A percentile compares a stretch with the other conserved stretches of the same genome.
These are phyloP conservation scores for Paxillus rubicundulus DNA, from an alignment of 768 basidiomycete genomes.

Conservation along the genomic window DNA sequence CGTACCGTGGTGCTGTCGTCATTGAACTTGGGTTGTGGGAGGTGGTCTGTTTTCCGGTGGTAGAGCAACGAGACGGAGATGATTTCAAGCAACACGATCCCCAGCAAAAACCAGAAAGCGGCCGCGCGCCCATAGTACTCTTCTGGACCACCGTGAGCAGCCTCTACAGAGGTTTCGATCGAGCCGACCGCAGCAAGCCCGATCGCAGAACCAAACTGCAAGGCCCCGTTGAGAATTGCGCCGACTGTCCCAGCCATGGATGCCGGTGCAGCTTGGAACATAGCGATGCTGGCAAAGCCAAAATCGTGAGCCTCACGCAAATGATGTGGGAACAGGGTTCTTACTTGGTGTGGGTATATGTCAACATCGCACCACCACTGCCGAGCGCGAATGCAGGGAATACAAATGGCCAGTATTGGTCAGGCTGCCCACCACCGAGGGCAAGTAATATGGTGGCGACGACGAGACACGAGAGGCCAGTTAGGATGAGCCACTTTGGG, in stretches of 20 bases:
- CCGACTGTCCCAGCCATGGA: slow-evolving; percentile 53
- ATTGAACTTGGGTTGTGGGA: not conserved
- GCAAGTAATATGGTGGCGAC: slow-evolving; percentile 42
- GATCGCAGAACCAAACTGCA: slow-evolving; percentile 52
- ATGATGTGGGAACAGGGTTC: slow-evolving; percentile 9
- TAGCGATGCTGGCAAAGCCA: slow-evolving; percentile 39
- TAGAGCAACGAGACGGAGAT: slow-evolving; percentile 37
- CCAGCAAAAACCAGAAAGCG: slow-evolving; percentile 45
- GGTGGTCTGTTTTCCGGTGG: slow-evolving; percentile 14
- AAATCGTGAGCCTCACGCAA: not conserved
- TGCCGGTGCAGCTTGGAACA: slow-evolving; percentile 47
- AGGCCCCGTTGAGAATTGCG: slow-evolving; percentile 53
- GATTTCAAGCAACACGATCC: slow-evolving; percentile 32
- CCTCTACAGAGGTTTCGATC: slow-evolving; percentile 46
- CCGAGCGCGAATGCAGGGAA: slow-evolving; percentile 53
- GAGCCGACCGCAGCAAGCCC: slow-evolving; percentile 48
- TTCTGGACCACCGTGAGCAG: slow-evolving; percentile 27
- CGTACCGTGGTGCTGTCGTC: not conserved
- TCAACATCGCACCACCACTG: slow-evolving; percentile 43
- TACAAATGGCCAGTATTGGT: slow-evolving; percentile 44
- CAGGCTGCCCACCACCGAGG: slow-evolving; percentile 38
- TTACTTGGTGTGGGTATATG: slow-evolving; percentile 49
- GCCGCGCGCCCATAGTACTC: slow-evolving; percentile 42
- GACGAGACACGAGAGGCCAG: slow-evolving; percentile 38
- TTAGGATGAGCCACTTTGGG: slow-evolving; percentile 46